phyloP scores from a whole-genome alignment of 106 monocot genomes.

The Dioscorea dumetorum region DNA sequence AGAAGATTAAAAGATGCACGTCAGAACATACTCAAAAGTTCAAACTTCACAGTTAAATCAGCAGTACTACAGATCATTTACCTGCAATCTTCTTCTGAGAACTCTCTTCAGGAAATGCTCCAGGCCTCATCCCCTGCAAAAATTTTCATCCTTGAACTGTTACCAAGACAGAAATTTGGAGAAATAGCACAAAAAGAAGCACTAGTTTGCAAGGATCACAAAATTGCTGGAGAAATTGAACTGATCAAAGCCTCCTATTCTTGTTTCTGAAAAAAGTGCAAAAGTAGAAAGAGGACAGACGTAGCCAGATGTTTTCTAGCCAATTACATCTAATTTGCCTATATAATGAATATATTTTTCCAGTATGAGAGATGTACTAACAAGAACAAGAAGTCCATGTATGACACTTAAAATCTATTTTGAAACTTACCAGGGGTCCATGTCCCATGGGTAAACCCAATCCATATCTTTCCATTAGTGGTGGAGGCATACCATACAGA shows the following conservation, averaged over 20 bases:
- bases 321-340: no score
- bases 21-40: neutral
- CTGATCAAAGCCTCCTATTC: neutral
- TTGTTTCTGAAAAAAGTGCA: no score
- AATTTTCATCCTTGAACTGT: neutral
- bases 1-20: neutral
- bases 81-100: slow-evolving; percentile 71
- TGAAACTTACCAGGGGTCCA: slow-evolving; percentile 51
- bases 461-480: slow-evolving; percentile 68
- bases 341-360: no score
- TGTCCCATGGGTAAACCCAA: slow-evolving; percentile 59
- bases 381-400: neutral
- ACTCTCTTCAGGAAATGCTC: slow-evolving; percentile 55
- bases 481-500: slow-evolving; percentile 90
- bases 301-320: no score
- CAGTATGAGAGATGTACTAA: no score
- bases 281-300: no score
- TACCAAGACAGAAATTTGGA: neutral
- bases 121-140: slow-evolving; percentile 56
- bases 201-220: no score
- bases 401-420: neutral
- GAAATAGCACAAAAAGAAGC: neutral
- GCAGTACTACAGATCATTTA: neutral
- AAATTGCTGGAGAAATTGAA: neutral
- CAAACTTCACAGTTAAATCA: neutral